Conservation (phyloP, 2,329 filamentous ascomycete genomes). For the Diaporthe humulicola region DNA sequence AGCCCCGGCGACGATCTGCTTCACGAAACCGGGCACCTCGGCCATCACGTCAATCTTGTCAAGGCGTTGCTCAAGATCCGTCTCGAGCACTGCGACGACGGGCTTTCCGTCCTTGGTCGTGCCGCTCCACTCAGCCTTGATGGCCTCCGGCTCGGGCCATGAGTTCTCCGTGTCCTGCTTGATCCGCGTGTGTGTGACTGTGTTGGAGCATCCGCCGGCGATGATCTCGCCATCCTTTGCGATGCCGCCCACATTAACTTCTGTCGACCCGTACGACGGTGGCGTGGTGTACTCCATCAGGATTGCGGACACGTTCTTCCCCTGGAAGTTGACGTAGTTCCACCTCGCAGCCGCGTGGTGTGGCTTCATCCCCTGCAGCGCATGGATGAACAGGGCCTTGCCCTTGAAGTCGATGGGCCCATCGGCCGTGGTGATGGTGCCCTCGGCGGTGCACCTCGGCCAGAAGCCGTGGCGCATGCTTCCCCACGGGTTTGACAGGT, state of each 20-base stretch:
- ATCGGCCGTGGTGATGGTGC: constrained; percentile 85
- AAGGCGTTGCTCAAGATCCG: constrained; percentile 74
- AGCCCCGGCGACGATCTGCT: constrained; percentile 89
- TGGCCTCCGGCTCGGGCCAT: constrained; percentile 87
- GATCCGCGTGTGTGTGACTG: constrained; percentile 76
- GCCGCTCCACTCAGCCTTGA: constrained; percentile 84
- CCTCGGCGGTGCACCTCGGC: constrained; percentile 87
- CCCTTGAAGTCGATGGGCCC: constrained; percentile 87
- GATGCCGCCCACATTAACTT: constrained; percentile 86
- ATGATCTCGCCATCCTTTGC: constrained; percentile 86
- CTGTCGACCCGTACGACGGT: constrained; percentile 88
- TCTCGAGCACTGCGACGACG: constrained; percentile 78
- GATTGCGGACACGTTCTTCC: constrained; percentile 85
- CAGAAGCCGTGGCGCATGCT: constrained; percentile 94
- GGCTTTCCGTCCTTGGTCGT: constrained; percentile 81
- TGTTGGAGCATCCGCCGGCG: constrained; percentile 75
- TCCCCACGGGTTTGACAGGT: constrained; percentile 89
- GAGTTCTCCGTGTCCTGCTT: constrained; percentile 82
- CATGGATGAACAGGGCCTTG: constrained; percentile 83
- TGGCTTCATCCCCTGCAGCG: constrained; percentile 98
- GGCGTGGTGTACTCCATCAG: constrained; percentile 98
- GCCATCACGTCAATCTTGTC: constrained; percentile 97
- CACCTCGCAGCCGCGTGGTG: constrained; percentile 93
- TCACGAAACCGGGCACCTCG: constrained; percentile 95
- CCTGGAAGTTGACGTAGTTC: constrained; percentile 96